Evolutionary conservation across 805 yeast genomes (phyloP).

Genomic region (Alloascoidea hylecoeti): DNA sequence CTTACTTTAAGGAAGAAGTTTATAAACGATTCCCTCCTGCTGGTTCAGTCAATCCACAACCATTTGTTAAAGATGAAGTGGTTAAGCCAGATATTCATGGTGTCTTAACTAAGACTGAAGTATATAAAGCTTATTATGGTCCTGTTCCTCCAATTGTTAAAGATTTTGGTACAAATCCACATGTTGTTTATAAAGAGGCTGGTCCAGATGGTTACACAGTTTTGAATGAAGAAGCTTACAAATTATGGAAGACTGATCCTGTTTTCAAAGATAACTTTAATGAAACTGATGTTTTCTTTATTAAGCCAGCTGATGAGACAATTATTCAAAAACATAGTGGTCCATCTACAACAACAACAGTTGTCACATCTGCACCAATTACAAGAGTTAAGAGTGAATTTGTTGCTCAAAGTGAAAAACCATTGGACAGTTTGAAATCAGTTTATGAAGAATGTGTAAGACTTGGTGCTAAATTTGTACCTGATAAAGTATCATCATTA

Average conservation of each 20-base stretch:
- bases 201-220: not conserved
- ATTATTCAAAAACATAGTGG: no score
- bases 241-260: constrained; percentile 1
- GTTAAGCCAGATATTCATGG: not conserved
- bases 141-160: not conserved
- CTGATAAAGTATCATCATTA: not conserved
- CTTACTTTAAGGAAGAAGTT: no score
- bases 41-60: no score
- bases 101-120: not conserved
- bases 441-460: not conserved
- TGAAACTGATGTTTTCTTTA: not conserved
- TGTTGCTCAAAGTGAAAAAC: not conserved
- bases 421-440: not conserved
- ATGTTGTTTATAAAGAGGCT: not conserved
- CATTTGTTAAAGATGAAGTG: not conserved
- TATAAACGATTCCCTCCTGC: no score
- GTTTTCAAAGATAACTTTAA: not conserved
- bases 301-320: constrained; percentile 1
- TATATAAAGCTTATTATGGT: no score
- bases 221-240: constrained; percentile 1
- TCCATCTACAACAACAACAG: not conserved
- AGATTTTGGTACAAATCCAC: not conserved
- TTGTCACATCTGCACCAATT: no score
- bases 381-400: not conserved
- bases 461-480: not conserved